Evolutionary conservation across 2,329 filamentous ascomycete species (phyloP), one percentile per base, ranked within the genome.

Genomic region (Phoma herbarum): DNA sequence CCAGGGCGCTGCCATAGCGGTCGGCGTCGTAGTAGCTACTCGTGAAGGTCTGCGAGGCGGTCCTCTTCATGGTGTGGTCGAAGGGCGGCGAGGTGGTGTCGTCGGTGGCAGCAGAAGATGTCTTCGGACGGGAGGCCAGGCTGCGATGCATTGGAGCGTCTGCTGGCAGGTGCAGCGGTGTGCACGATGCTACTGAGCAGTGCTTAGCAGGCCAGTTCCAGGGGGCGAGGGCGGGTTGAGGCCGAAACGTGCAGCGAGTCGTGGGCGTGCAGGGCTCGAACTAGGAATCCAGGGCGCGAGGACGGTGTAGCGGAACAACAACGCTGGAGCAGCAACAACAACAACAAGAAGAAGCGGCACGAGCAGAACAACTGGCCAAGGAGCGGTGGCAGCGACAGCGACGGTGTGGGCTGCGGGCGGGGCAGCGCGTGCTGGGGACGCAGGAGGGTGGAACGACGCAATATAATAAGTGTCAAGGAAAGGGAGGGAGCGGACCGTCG

Each of bases 101-200:
- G 64, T 77, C 69, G 74, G 78, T 74, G 64, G 77, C 76, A 67
- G 81, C 77, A 66, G 84, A 81, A 47, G 74, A 76, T 20, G 75
- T 77, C 65, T 76, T 77, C 44, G 75, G 75, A 41, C 75, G 73
- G 64, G 75, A 75, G 52, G 74, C 67, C 64, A 77, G 71, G 52
- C 69, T 71, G 67, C 71, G 75, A 71, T 76, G 68, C 71, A 75
- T 76, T 64, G 67, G 63, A 63, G 67, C 63, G 60, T 69, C 64
- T 63, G 61, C 49, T 49, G 54, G 52, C 42, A 53, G 57, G 35
- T 54, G 57, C 44, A 44, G 52, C 52, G 52, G 58, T 53, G 58
- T 57, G 58, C 52, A 57, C 52, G 44, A 48, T 39, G 31, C 18
- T 16, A 22, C 18, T 20, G n/a, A n/a, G n/a, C n/a, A n/a, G n/a